Conservation (phyloP, 2,329 filamentous ascomycete genomes). For the Metarhizium brunneum region DNA sequence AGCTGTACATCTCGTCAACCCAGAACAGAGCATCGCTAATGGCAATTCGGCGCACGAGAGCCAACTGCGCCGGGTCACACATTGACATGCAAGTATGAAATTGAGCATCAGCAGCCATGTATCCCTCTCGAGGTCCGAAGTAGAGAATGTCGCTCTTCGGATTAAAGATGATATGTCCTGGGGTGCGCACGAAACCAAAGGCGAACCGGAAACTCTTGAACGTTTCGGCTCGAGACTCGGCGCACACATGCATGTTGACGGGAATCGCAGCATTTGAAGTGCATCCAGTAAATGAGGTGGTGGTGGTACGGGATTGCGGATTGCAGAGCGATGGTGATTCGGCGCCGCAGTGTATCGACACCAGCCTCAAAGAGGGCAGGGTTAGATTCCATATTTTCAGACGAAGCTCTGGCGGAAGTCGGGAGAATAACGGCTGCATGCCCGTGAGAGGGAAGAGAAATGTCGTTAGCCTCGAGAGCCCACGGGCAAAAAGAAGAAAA, state of each 20-base stretch:
- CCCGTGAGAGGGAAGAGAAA: background rate
- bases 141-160: constrained; percentile 33
- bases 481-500: no score
- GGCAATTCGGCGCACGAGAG: constrained; percentile 31
- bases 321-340: constrained; percentile 16
- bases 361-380: constrained; percentile 31
- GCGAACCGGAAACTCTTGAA: constrained; percentile 28
- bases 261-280: constrained; percentile 32
- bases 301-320: constrained; percentile 1
- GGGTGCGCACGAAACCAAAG: constrained; percentile 32
- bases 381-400: constrained; percentile 38
- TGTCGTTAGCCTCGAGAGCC: background rate
- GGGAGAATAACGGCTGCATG: constrained; percentile 29
- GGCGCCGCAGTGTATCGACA: constrained; percentile 32
- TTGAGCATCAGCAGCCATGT: constrained; percentile 35
- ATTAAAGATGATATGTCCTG: constrained; percentile 34
- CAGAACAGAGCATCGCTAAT: constrained; percentile 36
- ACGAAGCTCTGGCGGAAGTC: constrained; percentile 36
- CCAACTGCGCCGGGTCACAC: constrained; percentile 30
- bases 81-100: constrained; percentile 35
- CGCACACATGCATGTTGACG: constrained; percentile 34
- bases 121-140: constrained; percentile 35
- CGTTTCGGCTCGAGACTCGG: constrained; percentile 36
- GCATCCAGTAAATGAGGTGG: constrained; percentile 23
- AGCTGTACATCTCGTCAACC: constrained; percentile 24